Percentiles rank a stretch among this genome's conserved stretches.
phyloP scores from a whole-genome alignment of 805 yeast genomes.

The Candida palmyrensis region DNA sequence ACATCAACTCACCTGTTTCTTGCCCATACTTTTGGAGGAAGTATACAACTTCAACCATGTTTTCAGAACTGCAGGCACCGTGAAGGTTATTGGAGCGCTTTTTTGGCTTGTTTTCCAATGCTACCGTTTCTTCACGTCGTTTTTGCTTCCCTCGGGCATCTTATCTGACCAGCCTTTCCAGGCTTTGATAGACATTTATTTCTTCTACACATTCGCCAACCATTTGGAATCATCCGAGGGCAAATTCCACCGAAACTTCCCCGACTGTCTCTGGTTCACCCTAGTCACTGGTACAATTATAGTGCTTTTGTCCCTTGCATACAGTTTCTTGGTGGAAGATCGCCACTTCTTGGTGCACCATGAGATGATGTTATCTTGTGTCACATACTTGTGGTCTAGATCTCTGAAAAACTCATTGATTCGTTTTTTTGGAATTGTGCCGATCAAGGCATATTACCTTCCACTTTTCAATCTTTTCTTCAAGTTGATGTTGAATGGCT shows the following conservation, averaged over 20 bases:
- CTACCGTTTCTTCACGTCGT: conserved; percentile 46
- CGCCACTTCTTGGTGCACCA: conserved; percentile 19
- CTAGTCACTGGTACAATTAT: conserved; percentile 45
- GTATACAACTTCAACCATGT: conserved; percentile 2
- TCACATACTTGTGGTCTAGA: conserved; percentile 61
- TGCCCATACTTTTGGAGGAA: conserved; percentile 9
- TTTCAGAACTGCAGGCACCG: not conserved
- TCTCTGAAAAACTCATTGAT: conserved; percentile 48
- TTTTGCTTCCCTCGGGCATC: conserved; percentile 39
- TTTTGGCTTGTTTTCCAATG: conserved; percentile 26
- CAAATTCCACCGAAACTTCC: conserved; percentile 43
- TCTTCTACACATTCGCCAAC: conserved; percentile 52
- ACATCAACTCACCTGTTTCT: conserved; percentile 10
- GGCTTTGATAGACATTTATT: conserved; percentile 46
- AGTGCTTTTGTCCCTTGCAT: conserved; percentile 24
- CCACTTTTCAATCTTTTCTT: conserved; percentile 36
- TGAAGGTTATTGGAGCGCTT: conserved; percentile 6
- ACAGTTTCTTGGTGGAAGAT: conserved; percentile 20
- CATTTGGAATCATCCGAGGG: conserved; percentile 45
- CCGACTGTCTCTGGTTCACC: conserved; percentile 55
- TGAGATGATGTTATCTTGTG: conserved; percentile 44
- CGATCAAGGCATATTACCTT: conserved; percentile 52
- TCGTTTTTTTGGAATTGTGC: conserved; percentile 47
- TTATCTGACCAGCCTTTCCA: conserved; percentile 16
- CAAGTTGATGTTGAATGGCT: conserved; percentile 39